Base-by-base conservation (phyloP, 2,329 filamentous ascomycete species). In the Xylaria digitata region DNA sequence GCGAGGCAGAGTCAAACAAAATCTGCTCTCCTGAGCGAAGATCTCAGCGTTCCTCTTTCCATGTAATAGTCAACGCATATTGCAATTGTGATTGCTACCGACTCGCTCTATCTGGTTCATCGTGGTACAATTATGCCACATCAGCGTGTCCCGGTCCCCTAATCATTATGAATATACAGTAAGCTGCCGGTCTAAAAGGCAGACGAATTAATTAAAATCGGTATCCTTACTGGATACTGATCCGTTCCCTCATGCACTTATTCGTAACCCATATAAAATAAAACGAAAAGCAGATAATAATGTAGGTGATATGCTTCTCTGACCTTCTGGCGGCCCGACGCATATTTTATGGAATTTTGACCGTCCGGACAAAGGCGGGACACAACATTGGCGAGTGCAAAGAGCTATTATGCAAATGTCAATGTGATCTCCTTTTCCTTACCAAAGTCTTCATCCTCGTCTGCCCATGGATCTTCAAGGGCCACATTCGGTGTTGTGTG, bases 361-460 rank as follows among this genome's bases (percentile, higher is more conserved):
- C 8, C 21, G 4, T 42, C 9, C 21, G 21, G 45, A 32, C 11
- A 11, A 37, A 34, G 40, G 21, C 30, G 15, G 32, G 15, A 53
- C 37, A 53, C 37, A 45, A 30, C 6, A 26, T 49, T 15, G 15
- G 6, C n/a, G 9, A 3, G 13, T 8, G 7, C 26, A 3, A 26
- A 21, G 21, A 43, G 13, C 8, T 50, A 4, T 55, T 72, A 92
- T 78, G 90, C 92, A 87, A 95, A 95, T 69, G 90, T 93, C 90
- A 95, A 91, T 37, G 87, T 86, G 70, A 95, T 92, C 78, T 93
- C 91, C 76, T 89, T 88, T 78, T 93, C 91, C 74, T 87, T 85
- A 19, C 89, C 89, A 80, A 91, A 91, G 59, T 91, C 86, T 30
- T 80, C 79, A 34, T 90, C 87, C 50, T 92, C 90, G 52, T 87